Evolutionary conservation across 129 eudicot genomes (phyloP).

Genomic region (Chrysanthemum makinoi): DNA sequence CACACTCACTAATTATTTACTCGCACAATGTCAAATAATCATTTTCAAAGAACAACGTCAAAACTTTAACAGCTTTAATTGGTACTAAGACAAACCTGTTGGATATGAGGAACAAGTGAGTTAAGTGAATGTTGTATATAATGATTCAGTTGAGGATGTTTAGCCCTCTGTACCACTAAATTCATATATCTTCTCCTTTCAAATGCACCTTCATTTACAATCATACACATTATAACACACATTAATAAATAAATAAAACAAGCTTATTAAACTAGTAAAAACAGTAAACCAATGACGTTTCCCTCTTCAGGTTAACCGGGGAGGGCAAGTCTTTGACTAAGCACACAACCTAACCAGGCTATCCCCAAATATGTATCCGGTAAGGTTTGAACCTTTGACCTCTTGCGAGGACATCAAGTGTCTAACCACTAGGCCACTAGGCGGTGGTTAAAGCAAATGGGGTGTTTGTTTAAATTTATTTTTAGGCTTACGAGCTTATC

Average conservation of each 20-base stretch:
- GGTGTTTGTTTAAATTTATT: too few relatives aligned
- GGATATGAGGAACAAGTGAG: slow-evolving; percentile 53
- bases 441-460: too few relatives aligned
- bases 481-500: too few relatives aligned
- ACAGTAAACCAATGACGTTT: too few relatives aligned
- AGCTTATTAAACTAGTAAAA: neutral
- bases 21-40: neutral
- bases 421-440: too few relatives aligned
- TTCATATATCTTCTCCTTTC: slow-evolving; percentile 87
- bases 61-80: neutral
- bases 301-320: too few relatives aligned
- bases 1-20: neutral
- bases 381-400: too few relatives aligned
- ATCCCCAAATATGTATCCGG: too few relatives aligned
- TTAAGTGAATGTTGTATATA: slow-evolving; percentile 64
- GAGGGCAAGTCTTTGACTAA: too few relatives aligned
- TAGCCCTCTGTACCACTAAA: slow-evolving; percentile 78
- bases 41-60: neutral
- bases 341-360: too few relatives aligned
- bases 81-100: slow-evolving; percentile 47
- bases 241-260: neutral
- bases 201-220: slow-evolving; percentile 56
- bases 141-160: slow-evolving; percentile 69
- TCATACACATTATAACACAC: neutral
- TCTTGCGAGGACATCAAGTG: too few relatives aligned